Evolutionary conservation across 1,139 yeast species (phyloP).

Genomic region (Pichia sp.): DNA sequence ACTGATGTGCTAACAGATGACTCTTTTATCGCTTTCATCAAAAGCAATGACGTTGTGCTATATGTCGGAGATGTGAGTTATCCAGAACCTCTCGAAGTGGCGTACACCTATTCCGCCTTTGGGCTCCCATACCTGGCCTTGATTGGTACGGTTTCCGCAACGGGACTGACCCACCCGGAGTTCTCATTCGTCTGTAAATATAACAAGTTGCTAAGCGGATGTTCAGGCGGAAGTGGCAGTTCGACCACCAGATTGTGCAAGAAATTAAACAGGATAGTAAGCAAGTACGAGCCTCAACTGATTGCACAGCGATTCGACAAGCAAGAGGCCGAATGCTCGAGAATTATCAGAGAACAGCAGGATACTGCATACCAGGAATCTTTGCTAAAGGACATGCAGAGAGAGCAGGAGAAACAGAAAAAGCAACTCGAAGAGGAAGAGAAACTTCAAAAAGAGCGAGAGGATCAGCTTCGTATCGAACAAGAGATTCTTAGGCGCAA

Average conservation of each 20-base stretch:
- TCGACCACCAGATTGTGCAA: constrained; percentile 27
- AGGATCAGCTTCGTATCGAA: constrained; percentile 17
- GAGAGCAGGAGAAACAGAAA: constrained; percentile 26
- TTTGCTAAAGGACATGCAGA: constrained; percentile 40
- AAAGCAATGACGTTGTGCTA: constrained; percentile 37
- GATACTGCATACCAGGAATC: constrained; percentile 55
- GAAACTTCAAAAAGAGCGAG: constrained; percentile 22
- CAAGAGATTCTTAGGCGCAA: constrained; percentile 11
- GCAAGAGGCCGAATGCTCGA: constrained; percentile 49
- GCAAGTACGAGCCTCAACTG: constrained; percentile 49
- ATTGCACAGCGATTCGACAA: constrained; percentile 48
- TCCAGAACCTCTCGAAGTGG: constrained; percentile 53
- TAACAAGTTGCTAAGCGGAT: constrained; percentile 22
- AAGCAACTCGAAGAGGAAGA: constrained; percentile 16
- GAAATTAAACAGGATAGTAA: constrained; percentile 38
- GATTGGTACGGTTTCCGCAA: constrained; percentile 48
- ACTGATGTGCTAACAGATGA: constrained; percentile 33
- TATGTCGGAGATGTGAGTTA: constrained; percentile 42
- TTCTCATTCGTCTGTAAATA: constrained; percentile 47
- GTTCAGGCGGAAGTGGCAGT: neutral
- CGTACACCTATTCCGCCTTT: constrained; percentile 39
- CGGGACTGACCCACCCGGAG: constrained; percentile 46
- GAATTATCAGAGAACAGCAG: constrained; percentile 51
- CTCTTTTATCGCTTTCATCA: constrained; percentile 36
- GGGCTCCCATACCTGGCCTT: constrained; percentile 46